These are phyloP conservation scores for Simplicillium aogashimaense DNA, from an alignment of 2,329 filamentous ascomycete genomes.

Conservation along the genomic window DNA sequence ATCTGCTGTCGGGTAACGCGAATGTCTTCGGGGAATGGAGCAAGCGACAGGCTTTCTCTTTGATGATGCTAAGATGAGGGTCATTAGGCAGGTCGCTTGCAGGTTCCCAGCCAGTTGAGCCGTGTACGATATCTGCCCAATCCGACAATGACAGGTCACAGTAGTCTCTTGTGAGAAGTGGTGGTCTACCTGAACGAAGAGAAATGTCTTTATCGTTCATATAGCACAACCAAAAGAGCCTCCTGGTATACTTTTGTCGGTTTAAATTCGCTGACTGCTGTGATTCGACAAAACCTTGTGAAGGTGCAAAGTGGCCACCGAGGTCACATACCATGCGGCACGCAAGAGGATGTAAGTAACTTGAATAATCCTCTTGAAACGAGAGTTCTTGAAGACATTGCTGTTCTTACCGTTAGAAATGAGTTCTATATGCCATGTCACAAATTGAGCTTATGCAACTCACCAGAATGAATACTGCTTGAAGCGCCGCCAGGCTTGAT, in stretches of 20 bases:
- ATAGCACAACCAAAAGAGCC: slow-evolving; percentile 18
- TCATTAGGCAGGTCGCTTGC: slow-evolving; percentile 4
- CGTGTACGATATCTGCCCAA: not conserved
- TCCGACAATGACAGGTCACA: slow-evolving; percentile 38
- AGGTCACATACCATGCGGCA: slow-evolving; percentile 9
- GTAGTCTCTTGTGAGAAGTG: slow-evolving; percentile 28
- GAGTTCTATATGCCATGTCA: not conserved
- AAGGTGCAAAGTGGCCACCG: not conserved
- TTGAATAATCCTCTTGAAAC: not conserved
- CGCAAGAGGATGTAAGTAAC: slow-evolving; percentile 2
- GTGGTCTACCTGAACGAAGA: slow-evolving; percentile 12
- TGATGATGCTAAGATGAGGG: slow-evolving; percentile 8
- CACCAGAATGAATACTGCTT: slow-evolving; percentile 7
- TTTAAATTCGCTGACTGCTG: not conserved
- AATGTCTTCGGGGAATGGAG: slow-evolving; percentile 12
- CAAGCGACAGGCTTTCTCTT: slow-evolving; percentile 11
- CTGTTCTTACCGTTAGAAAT: not conserved
- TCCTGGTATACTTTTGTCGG: slow-evolving; percentile 5
- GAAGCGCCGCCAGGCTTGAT: slow-evolving; percentile 5
- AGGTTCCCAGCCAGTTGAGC: not conserved
- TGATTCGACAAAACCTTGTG: not conserved
- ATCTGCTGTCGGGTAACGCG: slow-evolving; percentile 12
- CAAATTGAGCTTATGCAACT: not conserved
- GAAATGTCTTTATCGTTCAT: slow-evolving; percentile 16
- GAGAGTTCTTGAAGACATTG: slow-evolving; percentile 2